A percentile compares a stretch with the other conserved stretches of the same genome.
phyloP scores from a whole-genome alignment of 495 filamentous ascomycete genomes.

The Astrothelium macrocarpum region DNA sequence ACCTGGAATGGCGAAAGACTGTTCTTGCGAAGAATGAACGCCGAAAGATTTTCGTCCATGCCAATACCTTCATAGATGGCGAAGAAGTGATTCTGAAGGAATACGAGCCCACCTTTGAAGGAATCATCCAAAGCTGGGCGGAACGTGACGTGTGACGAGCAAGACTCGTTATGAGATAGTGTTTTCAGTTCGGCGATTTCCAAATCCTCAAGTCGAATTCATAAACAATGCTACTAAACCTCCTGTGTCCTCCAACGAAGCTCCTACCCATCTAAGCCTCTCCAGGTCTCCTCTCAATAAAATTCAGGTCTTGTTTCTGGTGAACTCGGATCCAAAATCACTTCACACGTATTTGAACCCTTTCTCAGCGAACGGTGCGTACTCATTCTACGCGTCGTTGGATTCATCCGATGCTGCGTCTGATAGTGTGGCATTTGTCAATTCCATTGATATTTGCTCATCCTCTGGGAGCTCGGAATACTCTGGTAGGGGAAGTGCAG shows the following conservation, averaged over 20 bases:
- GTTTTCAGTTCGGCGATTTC: no score
- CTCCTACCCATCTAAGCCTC: no score
- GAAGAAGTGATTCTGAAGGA: constrained; percentile 34
- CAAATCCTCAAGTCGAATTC: no score
- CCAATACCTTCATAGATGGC: constrained; percentile 36
- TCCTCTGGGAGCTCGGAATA: not conserved
- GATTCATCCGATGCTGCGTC: not conserved
- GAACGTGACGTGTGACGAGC: not conserved
- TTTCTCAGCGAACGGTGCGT: no score
- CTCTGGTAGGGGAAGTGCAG: not conserved
- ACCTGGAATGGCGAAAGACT: constrained; percentile 31
- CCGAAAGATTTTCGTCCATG: constrained; percentile 34
- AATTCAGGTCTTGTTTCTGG: no score
- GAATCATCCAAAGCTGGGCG: constrained; percentile 39
- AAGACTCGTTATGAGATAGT: no score
- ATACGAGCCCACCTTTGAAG: constrained; percentile 34
- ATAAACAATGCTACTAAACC: no score
- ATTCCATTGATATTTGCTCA: not conserved
- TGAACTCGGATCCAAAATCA: no score
- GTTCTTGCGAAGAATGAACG: constrained; percentile 31
- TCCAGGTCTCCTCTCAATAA: no score
- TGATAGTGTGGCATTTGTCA: not conserved
- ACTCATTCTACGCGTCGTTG: no score
- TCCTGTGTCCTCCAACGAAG: no score
- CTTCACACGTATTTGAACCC: no score